Percentiles rank a stretch among this genome's conserved stretches.
phyloP scores from a whole-genome alignment of 108 stramenopile species.

The Skeletonema menzelii region DNA sequence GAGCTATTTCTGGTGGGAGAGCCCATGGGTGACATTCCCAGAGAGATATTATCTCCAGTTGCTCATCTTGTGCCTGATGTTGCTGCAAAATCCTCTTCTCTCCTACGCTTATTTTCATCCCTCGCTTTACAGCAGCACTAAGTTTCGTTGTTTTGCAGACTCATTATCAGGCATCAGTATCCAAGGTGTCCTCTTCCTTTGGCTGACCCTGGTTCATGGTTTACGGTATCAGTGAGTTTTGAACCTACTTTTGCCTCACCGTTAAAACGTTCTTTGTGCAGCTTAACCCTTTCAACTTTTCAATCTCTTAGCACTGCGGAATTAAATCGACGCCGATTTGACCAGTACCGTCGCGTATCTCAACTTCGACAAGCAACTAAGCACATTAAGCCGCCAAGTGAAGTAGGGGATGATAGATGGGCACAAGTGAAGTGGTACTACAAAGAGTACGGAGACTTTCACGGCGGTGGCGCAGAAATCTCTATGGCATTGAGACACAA shows the following conservation, averaged over 20 bases:
- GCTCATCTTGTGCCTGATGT: slow-evolving; percentile 58
- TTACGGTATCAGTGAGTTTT: slow-evolving; percentile 69
- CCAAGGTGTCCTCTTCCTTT: slow-evolving; percentile 69
- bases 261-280: not conserved
- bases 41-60: slow-evolving; percentile 74
- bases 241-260: not conserved
- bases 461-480: slow-evolving; percentile 53
- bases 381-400: slow-evolving; percentile 45
- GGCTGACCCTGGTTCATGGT: slow-evolving; percentile 75
- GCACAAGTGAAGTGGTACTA: slow-evolving; percentile 51
- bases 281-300: not conserved
- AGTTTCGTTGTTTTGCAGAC: slow-evolving; percentile 56
- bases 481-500: slow-evolving; percentile 53
- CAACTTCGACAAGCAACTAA: slow-evolving; percentile 61
- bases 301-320: slow-evolving; percentile 55
- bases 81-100: slow-evolving; percentile 76
- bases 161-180: slow-evolving; percentile 69
- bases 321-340: slow-evolving; percentile 50
- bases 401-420: slow-evolving; percentile 37
- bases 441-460: slow-evolving; percentile 70
- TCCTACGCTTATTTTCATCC: slow-evolving; percentile 57
- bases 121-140: slow-evolving; percentile 38
- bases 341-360: slow-evolving; percentile 66
- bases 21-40: slow-evolving; percentile 75
- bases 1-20: slow-evolving; percentile 67